Conservation (phyloP, 2,329 filamentous ascomycete species). For the Curvularia spicifera region DNA sequence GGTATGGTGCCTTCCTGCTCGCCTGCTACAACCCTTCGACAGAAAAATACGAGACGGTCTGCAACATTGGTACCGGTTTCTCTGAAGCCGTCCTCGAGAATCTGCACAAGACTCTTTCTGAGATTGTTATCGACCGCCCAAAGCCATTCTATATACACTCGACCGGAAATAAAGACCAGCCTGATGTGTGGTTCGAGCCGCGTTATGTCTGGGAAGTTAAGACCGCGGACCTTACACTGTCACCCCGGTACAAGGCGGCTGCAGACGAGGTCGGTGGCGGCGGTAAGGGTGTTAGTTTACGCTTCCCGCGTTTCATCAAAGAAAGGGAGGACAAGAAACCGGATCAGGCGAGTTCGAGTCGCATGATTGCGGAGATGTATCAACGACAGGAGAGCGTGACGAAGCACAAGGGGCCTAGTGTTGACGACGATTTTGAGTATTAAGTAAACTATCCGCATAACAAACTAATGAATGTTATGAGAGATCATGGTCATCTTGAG, state of each 20-base stretch:
- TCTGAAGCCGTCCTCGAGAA: conserved; percentile 92
- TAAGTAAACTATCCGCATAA: conserved; percentile 49
- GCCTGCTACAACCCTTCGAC: conserved; percentile 85
- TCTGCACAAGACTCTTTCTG: conserved; percentile 75
- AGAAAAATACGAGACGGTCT: conserved; percentile 91
- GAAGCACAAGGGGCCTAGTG: conserved; percentile 83
- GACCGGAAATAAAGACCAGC: conserved; percentile 84
- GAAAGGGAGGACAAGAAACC: conserved; percentile 94
- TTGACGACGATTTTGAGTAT: conserved; percentile 99
- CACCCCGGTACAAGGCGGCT: conserved; percentile 91
- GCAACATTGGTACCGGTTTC: conserved; percentile 98
- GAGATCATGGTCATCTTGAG: neutral
- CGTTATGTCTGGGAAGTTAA: conserved; percentile 96
- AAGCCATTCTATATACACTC: conserved; percentile 96
- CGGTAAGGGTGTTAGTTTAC: conserved; percentile 79
- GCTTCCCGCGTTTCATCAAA: conserved; percentile 93
- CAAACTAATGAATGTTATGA: neutral
- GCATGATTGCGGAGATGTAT: conserved; percentile 96
- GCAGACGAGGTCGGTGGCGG: conserved; percentile 75
- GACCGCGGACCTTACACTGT: conserved; percentile 92
- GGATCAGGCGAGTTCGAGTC: conserved; percentile 82
- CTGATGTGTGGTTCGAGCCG: conserved; percentile 98
- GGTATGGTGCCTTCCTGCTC: conserved; percentile 94
- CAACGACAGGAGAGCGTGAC: conserved; percentile 87
- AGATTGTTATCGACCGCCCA: conserved; percentile 81